Base-by-base conservation (phyloP, 192 early-diverging fungal species). In the Podila horticola region DNA sequence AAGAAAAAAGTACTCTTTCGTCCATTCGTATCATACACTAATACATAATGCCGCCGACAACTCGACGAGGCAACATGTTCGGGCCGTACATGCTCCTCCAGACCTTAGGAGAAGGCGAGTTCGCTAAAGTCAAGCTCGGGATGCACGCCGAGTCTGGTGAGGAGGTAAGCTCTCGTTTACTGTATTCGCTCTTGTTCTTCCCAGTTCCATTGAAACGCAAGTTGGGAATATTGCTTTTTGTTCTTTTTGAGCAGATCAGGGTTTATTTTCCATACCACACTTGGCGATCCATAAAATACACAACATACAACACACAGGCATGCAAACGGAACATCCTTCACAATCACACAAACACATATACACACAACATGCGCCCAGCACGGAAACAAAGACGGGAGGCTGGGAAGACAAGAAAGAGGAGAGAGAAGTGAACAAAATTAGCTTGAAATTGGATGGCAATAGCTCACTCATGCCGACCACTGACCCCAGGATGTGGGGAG, bases 61-160 rank as follows among this genome's bases (percentile, higher is more conserved):
- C 72, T 63, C 58, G 87, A 81, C 87, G 85, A 81, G 84, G 88
- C 58, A 90, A 90, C 38, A 90, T 93, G 74, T 93, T 95, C 82
- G 94, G 97, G 19, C 95, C 96, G 70, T 99, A 99, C 87, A 81
- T 96, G 20, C 90, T 99, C 70, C 90, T 97, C 62, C 97, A 99
- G 86, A 98, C 97, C 22, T 88, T 99, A 30, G 97, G 97, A 68
- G 97, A 98, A 85, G 97, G 97, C 58, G 97, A 99, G 88, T 98
- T 98, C 83, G 97, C 96, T 64, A 97, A 99, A 84, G 97, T 98
- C 71, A 99, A 99, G 85, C 91, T 98, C n/a, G 96, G 95, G 13
- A 91, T 95, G 77, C 96, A 99, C 74, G 86, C 87, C 62, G 90
- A 93, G 45, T 84, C 91, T 30, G 87, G 89, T 41, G 88, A 91